Percentiles rank a stretch among this genome's conserved stretches.
Conservation (phyloP, 2,329 filamentous ascomycete species). For the Microdochium trichocladiopsis region DNA sequence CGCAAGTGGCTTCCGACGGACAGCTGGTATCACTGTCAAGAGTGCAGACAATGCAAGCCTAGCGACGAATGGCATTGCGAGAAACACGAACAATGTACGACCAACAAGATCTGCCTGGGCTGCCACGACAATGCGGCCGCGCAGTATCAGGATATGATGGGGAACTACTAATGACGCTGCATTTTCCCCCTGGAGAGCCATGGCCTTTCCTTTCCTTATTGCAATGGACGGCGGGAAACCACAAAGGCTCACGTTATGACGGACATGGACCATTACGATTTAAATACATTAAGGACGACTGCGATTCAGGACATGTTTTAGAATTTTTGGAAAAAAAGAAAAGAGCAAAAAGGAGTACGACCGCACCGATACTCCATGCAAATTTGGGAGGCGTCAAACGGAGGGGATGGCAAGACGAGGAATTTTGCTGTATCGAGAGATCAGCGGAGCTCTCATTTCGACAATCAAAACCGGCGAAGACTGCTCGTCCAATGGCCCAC, state of each 20-base stretch:
- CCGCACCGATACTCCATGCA: not conserved
- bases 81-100: slow-evolving; percentile 21
- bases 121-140: slow-evolving; percentile 11
- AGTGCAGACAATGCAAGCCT: slow-evolving; percentile 19
- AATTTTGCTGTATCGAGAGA: not conserved
- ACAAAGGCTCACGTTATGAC: not conserved
- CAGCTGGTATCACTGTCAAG: slow-evolving; percentile 20
- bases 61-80: slow-evolving; percentile 23
- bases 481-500: not conserved
- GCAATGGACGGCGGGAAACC: not conserved
- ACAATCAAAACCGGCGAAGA: too few relatives aligned
- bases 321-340: not conserved
- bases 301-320: not conserved
- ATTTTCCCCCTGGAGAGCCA: not conserved
- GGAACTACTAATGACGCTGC: not conserved
- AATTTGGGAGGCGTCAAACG: not conserved
- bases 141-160: slow-evolving; percentile 11
- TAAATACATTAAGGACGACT: not conserved
- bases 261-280: not conserved
- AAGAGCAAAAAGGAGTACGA: not conserved
- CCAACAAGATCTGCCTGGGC: slow-evolving; percentile 17
- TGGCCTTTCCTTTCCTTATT: not conserved
- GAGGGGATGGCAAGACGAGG: too few relatives aligned
- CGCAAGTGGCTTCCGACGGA: slow-evolving; percentile 19
- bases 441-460: not conserved